phyloP scores from a whole-genome alignment of 2,329 filamentous ascomycete genomes.

The Sclerotinia nivalis region DNA sequence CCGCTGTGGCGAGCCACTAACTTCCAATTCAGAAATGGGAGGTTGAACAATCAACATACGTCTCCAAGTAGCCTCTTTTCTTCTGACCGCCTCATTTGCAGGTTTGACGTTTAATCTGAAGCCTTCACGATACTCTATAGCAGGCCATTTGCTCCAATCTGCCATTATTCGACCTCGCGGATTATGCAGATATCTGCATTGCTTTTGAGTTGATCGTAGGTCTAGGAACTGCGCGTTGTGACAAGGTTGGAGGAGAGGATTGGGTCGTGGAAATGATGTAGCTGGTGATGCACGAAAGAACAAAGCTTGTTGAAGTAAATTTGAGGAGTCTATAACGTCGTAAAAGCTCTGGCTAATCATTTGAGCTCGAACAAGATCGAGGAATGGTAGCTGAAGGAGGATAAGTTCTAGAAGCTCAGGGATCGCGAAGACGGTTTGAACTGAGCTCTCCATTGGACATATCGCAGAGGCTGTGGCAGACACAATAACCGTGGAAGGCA shows the following conservation, averaged over 20 bases:
- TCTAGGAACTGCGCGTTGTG: constrained; percentile 21
- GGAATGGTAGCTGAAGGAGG: constrained; percentile 17
- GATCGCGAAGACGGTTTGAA: constrained; percentile 17
- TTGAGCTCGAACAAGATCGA: constrained; percentile 22
- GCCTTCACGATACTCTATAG: neutral
- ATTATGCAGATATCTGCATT: constrained; percentile 14
- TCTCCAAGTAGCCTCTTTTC: constrained; percentile 16
- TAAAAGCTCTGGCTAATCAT: constrained; percentile 4
- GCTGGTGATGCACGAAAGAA: constrained; percentile 9
- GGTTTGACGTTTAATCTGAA: neutral
- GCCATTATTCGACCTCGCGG: neutral
- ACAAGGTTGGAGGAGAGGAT: constrained; percentile 18
- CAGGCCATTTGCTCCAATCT: constrained; percentile 15
- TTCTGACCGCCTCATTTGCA: constrained; percentile 12
- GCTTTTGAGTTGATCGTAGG: constrained; percentile 6
- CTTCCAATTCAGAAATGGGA: constrained; percentile 12
- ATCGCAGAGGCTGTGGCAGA: neutral
- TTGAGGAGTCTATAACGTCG: constrained; percentile 17
- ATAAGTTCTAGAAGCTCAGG: constrained; percentile 21
- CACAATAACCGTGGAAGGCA: neutral
- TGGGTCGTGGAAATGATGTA: constrained; percentile 14
- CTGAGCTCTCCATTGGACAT: neutral
- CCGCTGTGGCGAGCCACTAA: neutral
- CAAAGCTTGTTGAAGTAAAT: constrained; percentile 14
- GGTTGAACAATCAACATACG: constrained; percentile 22